Evolutionary conservation across 202 grass and related monocot genomes (phyloP), one percentile per base, ranked within the genome.

Genomic region (Carex arenaria): DNA sequence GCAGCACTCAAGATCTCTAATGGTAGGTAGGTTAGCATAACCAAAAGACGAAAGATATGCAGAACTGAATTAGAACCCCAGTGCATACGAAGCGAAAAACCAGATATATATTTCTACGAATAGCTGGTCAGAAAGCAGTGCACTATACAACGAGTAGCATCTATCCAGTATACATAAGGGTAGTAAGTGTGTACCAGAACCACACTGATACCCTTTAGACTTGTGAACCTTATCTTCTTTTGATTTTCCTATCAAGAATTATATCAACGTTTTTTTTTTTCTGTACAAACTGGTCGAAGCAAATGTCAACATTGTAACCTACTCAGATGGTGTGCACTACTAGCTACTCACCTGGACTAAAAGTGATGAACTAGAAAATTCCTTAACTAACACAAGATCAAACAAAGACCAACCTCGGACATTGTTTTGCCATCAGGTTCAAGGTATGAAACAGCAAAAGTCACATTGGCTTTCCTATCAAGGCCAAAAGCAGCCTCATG

Each of bases 371-470:
- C 38, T 40, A 40, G 5, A 40, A 40, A 40, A 40, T 40, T 40
- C 38, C 38, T 40, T 9, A 47, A 10, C 2, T 10, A 47, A 47
- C 7, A 47, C 43, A 67, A 38, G 18, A 40, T 40, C 61, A 66
- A 32, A 75, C 42, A 19, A 86, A 45, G 19, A 31, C 49, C 34
- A 86, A 95, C 96, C 91, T 99, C 90, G 67, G 96, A 91, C 96
- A 99, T 99, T 81, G 94, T 95, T 99, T 99, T 93, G 75, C 94
- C 91, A 82, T 99, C 96, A 19, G 94, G 89, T 81, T 95, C 89
- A 72, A 90, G 87, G 67, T 90, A 99, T 31, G 96, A 99, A 93
- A 95, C 96, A 31, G 96, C 96, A 76, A 99, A 95, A 18, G 93
- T 91, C 90, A 99, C 92, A 74, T 99, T 99, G 23, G 96, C 96